A percentile compares a stretch with the other conserved stretches of the same genome.
Conservation (phyloP, 352 stramenopile genomes). For the Phytopythium litorale region DNA sequence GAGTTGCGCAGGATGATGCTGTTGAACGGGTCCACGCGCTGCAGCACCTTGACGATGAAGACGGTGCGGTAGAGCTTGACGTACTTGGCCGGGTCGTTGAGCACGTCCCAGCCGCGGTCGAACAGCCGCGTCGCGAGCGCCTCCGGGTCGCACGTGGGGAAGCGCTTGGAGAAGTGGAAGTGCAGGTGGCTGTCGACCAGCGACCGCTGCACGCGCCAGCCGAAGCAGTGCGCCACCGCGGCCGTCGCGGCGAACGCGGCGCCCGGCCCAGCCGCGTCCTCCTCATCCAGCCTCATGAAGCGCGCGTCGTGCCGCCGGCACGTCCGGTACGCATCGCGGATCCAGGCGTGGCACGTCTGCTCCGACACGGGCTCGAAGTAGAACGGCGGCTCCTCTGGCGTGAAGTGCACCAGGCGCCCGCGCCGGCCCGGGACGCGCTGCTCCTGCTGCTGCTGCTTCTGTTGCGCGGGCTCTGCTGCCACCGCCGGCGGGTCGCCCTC, state of each 20-base stretch:
- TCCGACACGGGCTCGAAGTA: conserved; percentile 35
- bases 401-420: conserved; percentile 34
- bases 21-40: conserved; percentile 31
- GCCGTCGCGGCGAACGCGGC: neutral
- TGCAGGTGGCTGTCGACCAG: conserved; percentile 27
- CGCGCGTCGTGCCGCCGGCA: conserved; percentile 21
- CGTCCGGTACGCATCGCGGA: conserved; percentile 20
- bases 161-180: conserved; percentile 38
- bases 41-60: conserved; percentile 32
- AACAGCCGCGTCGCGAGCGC: conserved; percentile 17
- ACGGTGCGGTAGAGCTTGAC: conserved; percentile 30
- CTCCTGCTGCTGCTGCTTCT: neutral
- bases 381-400: conserved; percentile 33
- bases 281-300: conserved; percentile 15
- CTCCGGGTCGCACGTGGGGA: conserved; percentile 18
- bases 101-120: conserved; percentile 25
- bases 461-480: too few relatives aligned
- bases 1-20: conserved; percentile 38
- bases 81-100: conserved; percentile 34
- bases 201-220: conserved; percentile 36
- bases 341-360: conserved; percentile 17
- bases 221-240: conserved; percentile 25
- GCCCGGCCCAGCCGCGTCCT: neutral
- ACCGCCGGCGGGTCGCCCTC: conserved; percentile 6
- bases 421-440: conserved; percentile 12